These are phyloP conservation scores for Botryotinia calthae DNA, from an alignment of 2,329 filamentous ascomycete species.

Conservation along the genomic window DNA sequence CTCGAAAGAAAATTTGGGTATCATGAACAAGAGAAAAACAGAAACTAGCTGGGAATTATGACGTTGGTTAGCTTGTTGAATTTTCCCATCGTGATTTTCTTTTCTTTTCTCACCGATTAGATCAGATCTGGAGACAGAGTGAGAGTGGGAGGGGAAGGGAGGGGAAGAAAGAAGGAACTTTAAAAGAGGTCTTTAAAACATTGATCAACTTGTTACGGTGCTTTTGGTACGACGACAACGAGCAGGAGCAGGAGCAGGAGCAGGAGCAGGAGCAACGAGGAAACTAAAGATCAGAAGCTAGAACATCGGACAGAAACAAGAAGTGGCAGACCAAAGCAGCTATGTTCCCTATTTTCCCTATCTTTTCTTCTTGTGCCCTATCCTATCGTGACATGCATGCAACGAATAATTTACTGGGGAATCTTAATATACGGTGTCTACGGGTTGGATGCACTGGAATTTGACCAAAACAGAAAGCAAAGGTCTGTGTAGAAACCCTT, in stretches of 20 bases:
- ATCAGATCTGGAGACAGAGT: neutral
- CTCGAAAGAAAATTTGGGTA: neutral
- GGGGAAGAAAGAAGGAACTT: neutral
- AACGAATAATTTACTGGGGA: neutral
- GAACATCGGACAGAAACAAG: neutral
- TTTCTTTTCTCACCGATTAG: neutral
- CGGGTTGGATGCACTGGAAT: neutral
- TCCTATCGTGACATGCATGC: constrained; percentile 17
- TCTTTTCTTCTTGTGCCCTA: neutral
- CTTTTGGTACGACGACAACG: neutral
- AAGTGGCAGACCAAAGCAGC: neutral
- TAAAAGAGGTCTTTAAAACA: neutral
- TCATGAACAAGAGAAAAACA: constrained; percentile 14
- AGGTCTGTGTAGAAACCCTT: constrained; percentile 6
- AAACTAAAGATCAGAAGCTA: neutral
- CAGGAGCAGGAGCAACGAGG: neutral
- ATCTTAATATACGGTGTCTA: neutral
- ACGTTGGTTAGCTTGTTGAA: constrained; percentile 1
- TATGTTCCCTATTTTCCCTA: neutral
- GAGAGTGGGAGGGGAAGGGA: neutral
- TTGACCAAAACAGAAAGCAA: neutral
- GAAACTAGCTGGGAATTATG: neutral
- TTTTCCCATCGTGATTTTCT: neutral
- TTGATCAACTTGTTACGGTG: neutral
- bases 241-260: neutral